A percentile compares a stretch with the other conserved stretches of the same genome.
These are phyloP conservation scores for Miscanthus sacchariflorus DNA, from an alignment of 202 grass and related monocot species.

Conservation along the genomic window DNA sequence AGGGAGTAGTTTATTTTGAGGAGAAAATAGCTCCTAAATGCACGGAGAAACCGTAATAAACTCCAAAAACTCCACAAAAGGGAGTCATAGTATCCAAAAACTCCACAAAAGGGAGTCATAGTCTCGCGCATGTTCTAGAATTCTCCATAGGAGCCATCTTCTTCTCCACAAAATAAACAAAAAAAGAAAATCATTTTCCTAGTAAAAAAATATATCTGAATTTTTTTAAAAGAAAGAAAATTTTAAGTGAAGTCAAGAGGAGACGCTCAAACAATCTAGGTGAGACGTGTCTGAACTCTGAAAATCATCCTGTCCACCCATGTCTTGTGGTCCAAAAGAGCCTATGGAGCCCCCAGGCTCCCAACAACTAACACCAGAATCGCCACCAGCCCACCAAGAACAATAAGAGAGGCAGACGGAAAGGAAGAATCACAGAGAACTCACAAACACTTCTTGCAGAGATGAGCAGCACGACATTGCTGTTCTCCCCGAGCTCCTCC, in stretches of 20 bases:
- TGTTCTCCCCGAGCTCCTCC: slow-evolving; percentile 58
- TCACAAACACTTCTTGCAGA: slow-evolving; percentile 5
- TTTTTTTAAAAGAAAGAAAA: not conserved
- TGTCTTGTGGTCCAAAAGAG: slow-evolving; percentile 53
- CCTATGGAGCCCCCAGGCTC: not conserved
- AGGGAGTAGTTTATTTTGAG: too few species aligned
- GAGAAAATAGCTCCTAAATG: too few species aligned
- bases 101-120: too few species aligned
- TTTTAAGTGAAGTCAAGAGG: not conserved
- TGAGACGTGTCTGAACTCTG: not conserved
- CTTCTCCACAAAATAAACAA: not conserved
- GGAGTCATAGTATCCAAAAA: too few species aligned
- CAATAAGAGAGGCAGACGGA: not conserved
- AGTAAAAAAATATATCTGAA: not conserved
- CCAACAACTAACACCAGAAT: not conserved
- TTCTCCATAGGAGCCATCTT: not conserved
- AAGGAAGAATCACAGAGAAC: slow-evolving; percentile 11
- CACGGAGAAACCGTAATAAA: too few species aligned
- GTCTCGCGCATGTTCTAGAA: too few species aligned
- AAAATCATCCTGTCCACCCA: slow-evolving; percentile 46
- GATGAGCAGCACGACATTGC: slow-evolving; percentile 58
- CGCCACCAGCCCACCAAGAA: slow-evolving; percentile 12
- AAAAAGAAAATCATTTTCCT: not conserved
- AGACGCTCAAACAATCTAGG: slow-evolving; percentile 10
- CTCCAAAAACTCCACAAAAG: too few species aligned